Base-by-base conservation (phyloP, 129 eudicot genomes). In the Helianthus tuberosus region DNA sequence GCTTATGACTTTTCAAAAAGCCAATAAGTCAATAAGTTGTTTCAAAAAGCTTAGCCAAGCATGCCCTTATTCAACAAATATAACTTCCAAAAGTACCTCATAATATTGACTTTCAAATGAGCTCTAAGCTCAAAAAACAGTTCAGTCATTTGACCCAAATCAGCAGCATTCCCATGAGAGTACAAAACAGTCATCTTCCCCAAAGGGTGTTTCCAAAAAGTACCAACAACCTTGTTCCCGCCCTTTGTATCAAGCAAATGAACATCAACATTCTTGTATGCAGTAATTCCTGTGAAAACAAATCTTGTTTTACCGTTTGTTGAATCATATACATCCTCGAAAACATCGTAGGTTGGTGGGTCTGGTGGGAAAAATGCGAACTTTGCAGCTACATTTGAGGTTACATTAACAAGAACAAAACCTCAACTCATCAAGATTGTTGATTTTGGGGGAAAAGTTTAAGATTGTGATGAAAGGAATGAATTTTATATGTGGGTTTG, bases 91-190 rank as follows among this genome's bases (percentile, higher is more conserved):
- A 53, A 5, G 20, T 54, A 94, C 98, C 98, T 86, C 97, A 94
- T 94, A 27, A 94, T 86, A 74, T 94, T 94, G 70, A 90, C 86
- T 39, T 97, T 87, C 5, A 94, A 96, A 62, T 90, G 98, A 78
- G 98, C 97, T 83, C 98, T 81, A 57, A 94, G 98, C 96, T 94
- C 98, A 69, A 83, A 79, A 59, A 94, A 94, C 39, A 94, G 89
- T 67, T 94, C 98, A 15, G 51, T 79, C 98, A 94, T 94, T 69
- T 94, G 98, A 11, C 98, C 98, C 78, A 94, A 86, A 86, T 94
- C 98, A 78, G 98, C 97, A 57, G 98, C 98, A 65, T 94, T 94
- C 29, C 98, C 98, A 86, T 94, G 98, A 52, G 98, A 94, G 54
- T 94, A 88, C 81, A 94, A 68, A 43, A 94, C 36, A 36, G 98